Conservation (phyloP, 1,284 basidiomycete species). For the Cryptococcus hybrid region DNA sequence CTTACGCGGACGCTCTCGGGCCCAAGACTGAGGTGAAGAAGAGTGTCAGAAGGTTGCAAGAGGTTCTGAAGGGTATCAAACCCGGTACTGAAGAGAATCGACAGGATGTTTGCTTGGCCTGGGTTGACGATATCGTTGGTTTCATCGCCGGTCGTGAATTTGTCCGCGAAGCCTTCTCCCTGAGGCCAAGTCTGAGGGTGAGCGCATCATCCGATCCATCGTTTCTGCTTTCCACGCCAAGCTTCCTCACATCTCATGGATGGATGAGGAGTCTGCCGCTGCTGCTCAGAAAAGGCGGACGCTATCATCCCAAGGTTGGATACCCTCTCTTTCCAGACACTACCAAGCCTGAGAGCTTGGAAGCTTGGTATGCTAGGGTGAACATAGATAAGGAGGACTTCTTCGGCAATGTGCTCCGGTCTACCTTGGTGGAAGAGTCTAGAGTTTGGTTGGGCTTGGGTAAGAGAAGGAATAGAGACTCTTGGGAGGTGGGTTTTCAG, state of each 20-base stretch:
- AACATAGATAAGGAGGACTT: slow-evolving; percentile 67
- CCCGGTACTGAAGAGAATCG: slow-evolving; percentile 81
- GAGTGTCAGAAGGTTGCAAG: slow-evolving; percentile 65
- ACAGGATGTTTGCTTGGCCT: slow-evolving; percentile 58
- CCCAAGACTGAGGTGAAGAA: slow-evolving; percentile 71
- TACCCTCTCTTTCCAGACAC: slow-evolving; percentile 85
- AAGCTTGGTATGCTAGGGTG: slow-evolving; percentile 72
- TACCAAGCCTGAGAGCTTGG: slow-evolving; percentile 65
- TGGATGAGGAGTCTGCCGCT: slow-evolving; percentile 79
- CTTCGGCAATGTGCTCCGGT: slow-evolving; percentile 66
- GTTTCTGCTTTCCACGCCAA: slow-evolving; percentile 80
- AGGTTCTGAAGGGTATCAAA: slow-evolving; percentile 77
- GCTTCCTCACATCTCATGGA: slow-evolving; percentile 77
- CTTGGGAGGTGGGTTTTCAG: slow-evolving; percentile 61
- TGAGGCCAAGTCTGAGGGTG: slow-evolving; percentile 74
- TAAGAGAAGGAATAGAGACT: slow-evolving; percentile 64
- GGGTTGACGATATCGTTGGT: slow-evolving; percentile 52
- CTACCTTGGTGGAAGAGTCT: slow-evolving; percentile 41
- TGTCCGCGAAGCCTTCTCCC: slow-evolving; percentile 81
- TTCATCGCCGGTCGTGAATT: slow-evolving; percentile 62
- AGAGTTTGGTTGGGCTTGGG: slow-evolving; percentile 75
- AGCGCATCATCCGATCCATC: slow-evolving; percentile 83
- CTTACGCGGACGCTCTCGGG: slow-evolving; percentile 67
- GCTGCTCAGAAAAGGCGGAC: slow-evolving; percentile 76
- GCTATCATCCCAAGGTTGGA: slow-evolving; percentile 50